phyloP scores from a whole-genome alignment of 2,329 filamentous ascomycete genomes.

The Byssoonygena ceratinophila region DNA sequence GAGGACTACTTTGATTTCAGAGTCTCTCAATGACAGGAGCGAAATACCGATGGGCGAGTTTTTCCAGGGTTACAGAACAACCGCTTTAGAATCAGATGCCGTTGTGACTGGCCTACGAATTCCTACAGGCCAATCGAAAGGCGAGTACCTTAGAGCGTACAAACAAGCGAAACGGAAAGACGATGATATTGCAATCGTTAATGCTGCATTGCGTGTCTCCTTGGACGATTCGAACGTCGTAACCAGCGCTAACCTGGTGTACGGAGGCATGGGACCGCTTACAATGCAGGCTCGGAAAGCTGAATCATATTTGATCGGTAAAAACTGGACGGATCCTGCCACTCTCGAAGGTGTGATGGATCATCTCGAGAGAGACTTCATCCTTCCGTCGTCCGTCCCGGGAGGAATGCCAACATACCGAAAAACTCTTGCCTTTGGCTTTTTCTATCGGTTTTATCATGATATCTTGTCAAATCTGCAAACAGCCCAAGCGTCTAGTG shows the following conservation, averaged over 20 bases:
- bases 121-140: slow-evolving; percentile 60
- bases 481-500: slow-evolving; percentile 44
- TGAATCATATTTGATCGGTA: slow-evolving; percentile 62
- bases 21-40: slow-evolving; percentile 58
- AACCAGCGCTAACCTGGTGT: slow-evolving; percentile 66
- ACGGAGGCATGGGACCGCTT: slow-evolving; percentile 88
- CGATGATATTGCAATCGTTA: slow-evolving; percentile 97
- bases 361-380: slow-evolving; percentile 78
- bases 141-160: slow-evolving; percentile 79
- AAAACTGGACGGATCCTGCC: slow-evolving; percentile 65
- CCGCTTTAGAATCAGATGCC: slow-evolving; percentile 67
- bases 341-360: slow-evolving; percentile 86
- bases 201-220: slow-evolving; percentile 66
- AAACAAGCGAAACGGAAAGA: slow-evolving; percentile 97
- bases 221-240: slow-evolving; percentile 61
- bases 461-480: slow-evolving; percentile 54
- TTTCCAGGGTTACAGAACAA: slow-evolving; percentile 83
- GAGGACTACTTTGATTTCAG: slow-evolving; percentile 70
- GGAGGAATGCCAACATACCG: slow-evolving; percentile 97
- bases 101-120: slow-evolving; percentile 83
- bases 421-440: slow-evolving; percentile 77
- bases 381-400: slow-evolving; percentile 78
- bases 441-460: slow-evolving; percentile 97
- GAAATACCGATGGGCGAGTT: slow-evolving; percentile 89
- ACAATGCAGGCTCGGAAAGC: slow-evolving; percentile 79